phyloP scores from a whole-genome alignment of 192 early-diverging fungal species.

The Linnemannia hyalina region DNA sequence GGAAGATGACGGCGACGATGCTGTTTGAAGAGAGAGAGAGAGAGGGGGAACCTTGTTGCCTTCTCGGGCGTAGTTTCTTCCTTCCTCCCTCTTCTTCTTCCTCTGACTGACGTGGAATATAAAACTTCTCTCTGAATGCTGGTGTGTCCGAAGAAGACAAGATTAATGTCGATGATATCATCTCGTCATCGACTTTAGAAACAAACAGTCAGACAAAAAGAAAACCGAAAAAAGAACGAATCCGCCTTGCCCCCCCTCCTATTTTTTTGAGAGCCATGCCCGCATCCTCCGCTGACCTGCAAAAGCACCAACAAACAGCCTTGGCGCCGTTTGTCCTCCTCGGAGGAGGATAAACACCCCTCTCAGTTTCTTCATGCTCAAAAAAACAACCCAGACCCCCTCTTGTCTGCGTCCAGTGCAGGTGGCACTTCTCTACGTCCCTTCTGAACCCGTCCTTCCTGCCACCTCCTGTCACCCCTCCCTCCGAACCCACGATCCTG shows the following conservation, averaged over 20 bases:
- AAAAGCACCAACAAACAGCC: background rate
- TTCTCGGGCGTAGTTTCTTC: conserved; percentile 2
- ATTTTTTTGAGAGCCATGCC: conserved; percentile 51
- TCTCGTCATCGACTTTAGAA: conserved; percentile 14
- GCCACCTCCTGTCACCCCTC: background rate
- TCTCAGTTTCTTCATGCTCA: background rate
- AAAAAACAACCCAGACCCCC: background rate
- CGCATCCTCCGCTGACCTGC: background rate
- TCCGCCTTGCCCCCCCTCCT: conserved; percentile 74
- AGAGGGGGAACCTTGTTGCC: background rate
- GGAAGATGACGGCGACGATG: background rate
- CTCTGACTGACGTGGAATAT: background rate
- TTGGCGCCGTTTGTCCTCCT: background rate
- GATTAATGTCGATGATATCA: conserved; percentile 17
- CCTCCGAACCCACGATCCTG: background rate
- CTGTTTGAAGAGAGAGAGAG: background rate
- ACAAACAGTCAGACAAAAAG: background rate
- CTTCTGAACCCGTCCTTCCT: background rate
- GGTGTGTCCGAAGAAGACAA: background rate
- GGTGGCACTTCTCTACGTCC: background rate
- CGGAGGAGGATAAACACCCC: background rate
- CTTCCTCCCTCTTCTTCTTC: background rate
- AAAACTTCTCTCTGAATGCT: background rate
- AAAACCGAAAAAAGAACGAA: background rate
- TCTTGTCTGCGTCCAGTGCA: background rate